Conservation (phyloP, 768 basidiomycete species). For the Mycena amicta region DNA sequence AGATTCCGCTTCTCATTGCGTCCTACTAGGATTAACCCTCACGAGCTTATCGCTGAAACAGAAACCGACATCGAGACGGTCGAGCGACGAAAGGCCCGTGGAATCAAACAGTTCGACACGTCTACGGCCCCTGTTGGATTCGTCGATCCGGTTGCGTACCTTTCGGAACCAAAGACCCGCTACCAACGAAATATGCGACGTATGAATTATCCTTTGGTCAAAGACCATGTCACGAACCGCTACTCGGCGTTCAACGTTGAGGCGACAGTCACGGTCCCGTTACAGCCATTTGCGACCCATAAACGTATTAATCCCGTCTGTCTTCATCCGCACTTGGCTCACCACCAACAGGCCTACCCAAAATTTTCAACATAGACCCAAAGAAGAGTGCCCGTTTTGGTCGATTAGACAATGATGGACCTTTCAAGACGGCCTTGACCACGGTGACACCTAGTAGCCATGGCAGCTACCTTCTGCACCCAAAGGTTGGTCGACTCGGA, state of each 20-base stretch:
- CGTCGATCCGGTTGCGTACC: slow-evolving; percentile 44
- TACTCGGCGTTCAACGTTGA: slow-evolving; percentile 49
- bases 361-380: no score
- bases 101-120: slow-evolving; percentile 46
- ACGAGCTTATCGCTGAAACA: slow-evolving; percentile 39
- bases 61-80: slow-evolving; percentile 35
- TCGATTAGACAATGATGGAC: slow-evolving; percentile 51
- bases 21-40: slow-evolving; percentile 58
- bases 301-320: slow-evolving; percentile 37
- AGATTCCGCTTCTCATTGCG: slow-evolving; percentile 3
- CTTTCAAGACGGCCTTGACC: slow-evolving; percentile 71
- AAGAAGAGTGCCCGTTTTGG: slow-evolving; percentile 45
- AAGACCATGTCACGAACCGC: slow-evolving; percentile 58
- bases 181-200: slow-evolving; percentile 42
- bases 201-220: slow-evolving; percentile 36
- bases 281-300: slow-evolving; percentile 54
- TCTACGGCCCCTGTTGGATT: slow-evolving; percentile 44
- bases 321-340: neutral
- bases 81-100: slow-evolving; percentile 37
- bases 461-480: slow-evolving; percentile 46
- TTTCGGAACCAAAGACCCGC: slow-evolving; percentile 45
- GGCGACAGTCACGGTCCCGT: slow-evolving; percentile 59
- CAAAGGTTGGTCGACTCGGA: slow-evolving; percentile 25
- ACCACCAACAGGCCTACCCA: neutral
- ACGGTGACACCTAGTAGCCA: slow-evolving; percentile 53